Conservation (phyloP, 495 filamentous ascomycete genomes). For the Neurospora sp. region DNA sequence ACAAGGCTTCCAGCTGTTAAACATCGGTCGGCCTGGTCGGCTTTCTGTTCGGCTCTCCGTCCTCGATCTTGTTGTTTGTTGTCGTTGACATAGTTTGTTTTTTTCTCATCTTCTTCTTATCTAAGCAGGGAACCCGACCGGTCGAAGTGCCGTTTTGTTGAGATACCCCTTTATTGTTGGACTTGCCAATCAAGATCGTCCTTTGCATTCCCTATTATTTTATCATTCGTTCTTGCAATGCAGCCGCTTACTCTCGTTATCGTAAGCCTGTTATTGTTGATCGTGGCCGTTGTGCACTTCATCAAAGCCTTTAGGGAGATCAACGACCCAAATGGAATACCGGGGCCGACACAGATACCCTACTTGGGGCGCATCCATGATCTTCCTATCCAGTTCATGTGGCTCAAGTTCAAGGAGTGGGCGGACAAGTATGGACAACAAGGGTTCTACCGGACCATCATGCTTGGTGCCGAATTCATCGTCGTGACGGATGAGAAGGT, state of each 20-base stretch:
- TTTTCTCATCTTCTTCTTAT: background rate
- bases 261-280: constrained; percentile 14
- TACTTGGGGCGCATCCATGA: constrained; percentile 38
- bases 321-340: constrained; percentile 22
- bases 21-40: background rate
- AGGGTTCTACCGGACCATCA: constrained; percentile 36
- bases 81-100: background rate
- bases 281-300: constrained; percentile 17
- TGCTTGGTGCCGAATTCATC: constrained; percentile 38
- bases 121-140: background rate
- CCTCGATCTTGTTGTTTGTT: background rate
- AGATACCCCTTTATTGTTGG: background rate
- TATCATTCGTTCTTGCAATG: background rate
- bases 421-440: constrained; percentile 33
- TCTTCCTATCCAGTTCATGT: constrained; percentile 36
- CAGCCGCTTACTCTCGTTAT: background rate
- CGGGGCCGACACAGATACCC: constrained; percentile 29
- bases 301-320: constrained; percentile 21
- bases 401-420: constrained; percentile 45
- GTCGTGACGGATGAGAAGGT: constrained; percentile 43
- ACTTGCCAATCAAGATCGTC: background rate
- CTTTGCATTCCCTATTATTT: background rate
- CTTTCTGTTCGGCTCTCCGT: background rate
- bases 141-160: background rate
- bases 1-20: background rate